Evolutionary conservation across 352 stramenopile species (phyloP).

Genomic region (Phytophthora aleatoria): DNA sequence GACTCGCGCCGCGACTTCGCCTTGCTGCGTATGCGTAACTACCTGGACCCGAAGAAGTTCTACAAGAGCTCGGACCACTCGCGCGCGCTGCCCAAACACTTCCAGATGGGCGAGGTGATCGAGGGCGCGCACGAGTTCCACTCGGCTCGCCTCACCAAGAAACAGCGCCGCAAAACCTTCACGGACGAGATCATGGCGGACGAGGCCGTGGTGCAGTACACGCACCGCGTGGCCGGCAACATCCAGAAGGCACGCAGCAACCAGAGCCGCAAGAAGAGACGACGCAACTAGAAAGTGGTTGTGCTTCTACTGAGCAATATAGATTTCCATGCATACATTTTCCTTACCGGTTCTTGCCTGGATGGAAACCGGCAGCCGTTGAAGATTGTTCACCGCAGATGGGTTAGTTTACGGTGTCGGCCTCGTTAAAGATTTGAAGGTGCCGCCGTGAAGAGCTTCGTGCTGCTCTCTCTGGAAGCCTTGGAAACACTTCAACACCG

Average conservation of each 20-base stretch:
- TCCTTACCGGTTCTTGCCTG: slow-evolving; percentile 5
- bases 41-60: slow-evolving; percentile 96
- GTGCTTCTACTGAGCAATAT: slow-evolving; percentile 17
- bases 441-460: slow-evolving; percentile 8
- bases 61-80: slow-evolving; percentile 94
- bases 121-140: slow-evolving; percentile 92
- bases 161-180: slow-evolving; percentile 91
- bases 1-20: slow-evolving; percentile 89
- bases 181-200: slow-evolving; percentile 96
- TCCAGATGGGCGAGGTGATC: slow-evolving; percentile 93
- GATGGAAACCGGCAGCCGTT: background rate
- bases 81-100: slow-evolving; percentile 85
- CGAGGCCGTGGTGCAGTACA: slow-evolving; percentile 81
- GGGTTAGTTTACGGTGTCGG: background rate
- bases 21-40: slow-evolving; percentile 95
- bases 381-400: slow-evolving; percentile 11
- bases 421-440: slow-evolving; percentile 25
- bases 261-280: slow-evolving; percentile 49
- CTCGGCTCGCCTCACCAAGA: slow-evolving; percentile 91
- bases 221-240: slow-evolving; percentile 80
- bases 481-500: background rate
- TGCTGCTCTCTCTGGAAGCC: background rate
- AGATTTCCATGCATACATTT: slow-evolving; percentile 11
- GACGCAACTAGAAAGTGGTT: slow-evolving; percentile 32
- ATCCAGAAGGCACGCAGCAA: slow-evolving; percentile 62